Conservation (phyloP, 2,329 filamentous ascomycete species). For the Aspergillus flavus region DNA sequence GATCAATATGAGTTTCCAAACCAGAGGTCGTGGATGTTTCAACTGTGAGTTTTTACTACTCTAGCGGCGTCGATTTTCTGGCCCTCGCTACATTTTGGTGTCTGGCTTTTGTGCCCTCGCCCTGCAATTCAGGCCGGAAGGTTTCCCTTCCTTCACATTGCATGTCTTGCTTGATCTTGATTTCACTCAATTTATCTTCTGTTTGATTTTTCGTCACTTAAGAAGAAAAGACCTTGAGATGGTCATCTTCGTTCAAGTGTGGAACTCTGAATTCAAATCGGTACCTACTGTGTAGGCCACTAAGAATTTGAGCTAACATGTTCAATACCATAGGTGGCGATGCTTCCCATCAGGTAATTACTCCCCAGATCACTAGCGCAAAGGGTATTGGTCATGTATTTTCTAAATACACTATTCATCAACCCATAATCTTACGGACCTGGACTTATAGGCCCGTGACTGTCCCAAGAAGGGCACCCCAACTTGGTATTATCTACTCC, state of each 20-base stretch:
- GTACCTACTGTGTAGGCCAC: neutral
- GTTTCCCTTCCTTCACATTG: neutral
- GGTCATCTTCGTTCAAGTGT: neutral
- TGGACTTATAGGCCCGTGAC: constrained; percentile 67
- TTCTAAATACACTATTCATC: neutral
- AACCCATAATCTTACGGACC: constrained; percentile 23
- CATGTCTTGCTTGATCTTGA: neutral
- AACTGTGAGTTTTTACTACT: constrained; percentile 54
- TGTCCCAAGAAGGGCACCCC: constrained; percentile 82
- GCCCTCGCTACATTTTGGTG: constrained; percentile 7
- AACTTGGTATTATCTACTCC: constrained; percentile 67
- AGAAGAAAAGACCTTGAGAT: neutral
- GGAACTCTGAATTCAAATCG: neutral
- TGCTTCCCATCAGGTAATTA: constrained; percentile 71
- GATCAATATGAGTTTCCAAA: constrained; percentile 53
- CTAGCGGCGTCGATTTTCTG: neutral
- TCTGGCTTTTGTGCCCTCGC: constrained; percentile 1
- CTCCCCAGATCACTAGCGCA: constrained; percentile 5
- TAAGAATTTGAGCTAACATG: constrained; percentile 3
- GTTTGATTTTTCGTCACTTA: neutral
- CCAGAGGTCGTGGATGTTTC: constrained; percentile 58
- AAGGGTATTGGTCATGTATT: neutral
- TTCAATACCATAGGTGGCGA: constrained; percentile 62
- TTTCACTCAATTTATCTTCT: neutral
- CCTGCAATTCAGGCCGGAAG: neutral